Conservation (phyloP, 1,284 basidiomycete genomes). For the Trametes sp. region DNA sequence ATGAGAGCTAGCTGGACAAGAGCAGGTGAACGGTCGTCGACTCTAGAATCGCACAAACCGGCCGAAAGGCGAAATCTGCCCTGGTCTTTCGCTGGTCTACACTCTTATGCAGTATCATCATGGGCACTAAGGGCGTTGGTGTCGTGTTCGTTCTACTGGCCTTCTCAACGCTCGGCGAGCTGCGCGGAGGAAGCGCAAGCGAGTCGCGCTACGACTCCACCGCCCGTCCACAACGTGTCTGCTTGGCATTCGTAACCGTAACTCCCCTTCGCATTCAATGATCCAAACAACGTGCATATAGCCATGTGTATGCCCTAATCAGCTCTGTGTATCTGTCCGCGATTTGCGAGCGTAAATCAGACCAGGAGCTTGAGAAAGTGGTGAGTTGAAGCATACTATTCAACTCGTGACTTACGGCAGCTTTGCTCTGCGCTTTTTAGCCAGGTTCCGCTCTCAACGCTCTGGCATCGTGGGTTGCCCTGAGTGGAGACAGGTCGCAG, state of each 20-base stretch:
- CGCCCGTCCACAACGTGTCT: neutral
- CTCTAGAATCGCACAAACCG: too few species aligned
- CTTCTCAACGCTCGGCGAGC: neutral
- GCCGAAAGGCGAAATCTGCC: too few species aligned
- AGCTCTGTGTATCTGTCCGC: conserved; percentile 1
- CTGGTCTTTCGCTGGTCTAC: too few species aligned
- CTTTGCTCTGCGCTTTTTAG: neutral
- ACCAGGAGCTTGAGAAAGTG: neutral
- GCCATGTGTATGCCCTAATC: neutral
- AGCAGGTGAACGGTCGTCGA: too few species aligned
- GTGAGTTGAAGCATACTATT: neutral
- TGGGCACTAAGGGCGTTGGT: neutral
- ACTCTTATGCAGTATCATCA: too few species aligned
- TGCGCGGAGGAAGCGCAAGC: neutral
- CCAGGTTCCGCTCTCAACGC: too few species aligned
- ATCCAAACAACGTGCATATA: neutral
- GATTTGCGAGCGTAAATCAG: neutral
- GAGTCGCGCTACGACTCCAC: neutral
- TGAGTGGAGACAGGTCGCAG: too few species aligned
- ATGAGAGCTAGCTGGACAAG: too few species aligned
- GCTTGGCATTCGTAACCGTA: conserved; percentile 10
- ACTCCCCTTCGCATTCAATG: neutral
- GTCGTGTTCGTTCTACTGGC: neutral
- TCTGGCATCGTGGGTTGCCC: too few species aligned
- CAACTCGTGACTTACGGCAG: too few species aligned